These are phyloP conservation scores for Durusdinium trenchii DNA, from an alignment of 73 alveolate species.

Conservation along the genomic window DNA sequence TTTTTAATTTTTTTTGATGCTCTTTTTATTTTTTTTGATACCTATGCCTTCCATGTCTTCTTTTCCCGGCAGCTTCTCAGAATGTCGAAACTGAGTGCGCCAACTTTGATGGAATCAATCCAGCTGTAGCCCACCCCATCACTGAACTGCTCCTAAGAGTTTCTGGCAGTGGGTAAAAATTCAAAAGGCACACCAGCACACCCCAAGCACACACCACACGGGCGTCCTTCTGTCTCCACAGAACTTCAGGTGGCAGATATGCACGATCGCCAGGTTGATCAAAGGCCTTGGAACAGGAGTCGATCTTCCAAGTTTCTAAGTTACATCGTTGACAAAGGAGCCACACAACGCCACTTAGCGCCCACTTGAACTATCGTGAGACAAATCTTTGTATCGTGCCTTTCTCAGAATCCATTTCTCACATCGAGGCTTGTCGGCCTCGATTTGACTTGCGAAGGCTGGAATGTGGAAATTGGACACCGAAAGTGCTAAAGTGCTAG, in stretches of 20 bases:
- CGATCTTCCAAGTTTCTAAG: too few relatives aligned
- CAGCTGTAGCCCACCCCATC: slow-evolving; percentile 98
- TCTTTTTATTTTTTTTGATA: too few relatives aligned
- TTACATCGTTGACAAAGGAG: neutral
- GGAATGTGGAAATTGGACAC: neutral
- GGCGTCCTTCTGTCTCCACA: slow-evolving; percentile 98
- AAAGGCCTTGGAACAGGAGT: slow-evolving; percentile 97
- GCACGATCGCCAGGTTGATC: slow-evolving; percentile 97
- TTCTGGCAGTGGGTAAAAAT: neutral
- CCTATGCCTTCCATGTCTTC: too few relatives aligned
- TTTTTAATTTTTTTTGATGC: too few relatives aligned
- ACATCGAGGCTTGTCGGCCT: slow-evolving; percentile 58
- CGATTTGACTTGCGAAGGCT: neutral
- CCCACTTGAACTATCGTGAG: neutral
- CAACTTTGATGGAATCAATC: slow-evolving; percentile 97
- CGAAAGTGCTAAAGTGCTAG: too few relatives aligned
- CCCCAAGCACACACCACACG: neutral
- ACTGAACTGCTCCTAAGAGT: slow-evolving; percentile 97
- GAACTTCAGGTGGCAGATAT: slow-evolving; percentile 97
- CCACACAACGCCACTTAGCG: neutral
- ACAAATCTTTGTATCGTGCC: neutral
- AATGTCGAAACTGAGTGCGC: too few relatives aligned
- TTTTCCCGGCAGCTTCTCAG: too few relatives aligned
- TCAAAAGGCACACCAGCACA: neutral
- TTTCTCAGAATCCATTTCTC: slow-evolving; percentile 89